phyloP scores from a whole-genome alignment of 345 rosid species.

The Theobroma cacao region DNA sequence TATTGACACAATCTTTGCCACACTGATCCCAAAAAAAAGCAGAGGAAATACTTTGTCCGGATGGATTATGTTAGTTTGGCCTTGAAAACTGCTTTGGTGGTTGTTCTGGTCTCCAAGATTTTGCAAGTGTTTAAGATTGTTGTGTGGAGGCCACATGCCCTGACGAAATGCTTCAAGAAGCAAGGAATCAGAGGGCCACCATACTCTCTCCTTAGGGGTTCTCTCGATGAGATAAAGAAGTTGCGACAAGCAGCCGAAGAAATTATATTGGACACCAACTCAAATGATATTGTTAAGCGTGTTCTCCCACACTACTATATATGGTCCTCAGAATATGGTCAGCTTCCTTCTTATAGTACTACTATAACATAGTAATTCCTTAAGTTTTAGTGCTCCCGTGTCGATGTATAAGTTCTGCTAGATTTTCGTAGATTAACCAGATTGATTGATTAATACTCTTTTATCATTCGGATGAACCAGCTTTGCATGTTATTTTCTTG shows the following conservation, averaged over 20 bases:
- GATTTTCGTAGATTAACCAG: too few species aligned
- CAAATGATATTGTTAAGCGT: slow-evolving; percentile 26
- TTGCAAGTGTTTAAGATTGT: slow-evolving; percentile 8
- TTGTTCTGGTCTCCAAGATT: background rate
- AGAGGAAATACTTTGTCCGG: background rate
- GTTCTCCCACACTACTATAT: slow-evolving; percentile 26
- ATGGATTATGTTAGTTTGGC: background rate
- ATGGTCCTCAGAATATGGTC: slow-evolving; percentile 30
- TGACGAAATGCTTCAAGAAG: slow-evolving; percentile 23
- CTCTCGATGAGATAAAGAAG: slow-evolving; percentile 21
- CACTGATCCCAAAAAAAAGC: background rate
- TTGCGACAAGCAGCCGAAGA: slow-evolving; percentile 9
- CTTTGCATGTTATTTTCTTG: background rate
- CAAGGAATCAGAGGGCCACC: slow-evolving; percentile 36
- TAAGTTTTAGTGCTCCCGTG: background rate
- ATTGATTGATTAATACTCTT: too few species aligned
- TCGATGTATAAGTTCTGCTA: background rate
- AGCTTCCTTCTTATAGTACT: background rate
- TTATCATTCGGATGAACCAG: background rate
- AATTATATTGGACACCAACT: slow-evolving; percentile 15
- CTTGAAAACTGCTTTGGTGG: background rate
- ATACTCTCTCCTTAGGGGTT: slow-evolving; percentile 26
- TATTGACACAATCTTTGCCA: background rate
- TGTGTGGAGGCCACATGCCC: slow-evolving; percentile 31
- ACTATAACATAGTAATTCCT: background rate